A percentile compares a stretch with the other conserved stretches of the same genome.
These are phyloP conservation scores for Apiosordaria backusii DNA, from an alignment of 495 filamentous ascomycete genomes.

Conservation along the genomic window DNA sequence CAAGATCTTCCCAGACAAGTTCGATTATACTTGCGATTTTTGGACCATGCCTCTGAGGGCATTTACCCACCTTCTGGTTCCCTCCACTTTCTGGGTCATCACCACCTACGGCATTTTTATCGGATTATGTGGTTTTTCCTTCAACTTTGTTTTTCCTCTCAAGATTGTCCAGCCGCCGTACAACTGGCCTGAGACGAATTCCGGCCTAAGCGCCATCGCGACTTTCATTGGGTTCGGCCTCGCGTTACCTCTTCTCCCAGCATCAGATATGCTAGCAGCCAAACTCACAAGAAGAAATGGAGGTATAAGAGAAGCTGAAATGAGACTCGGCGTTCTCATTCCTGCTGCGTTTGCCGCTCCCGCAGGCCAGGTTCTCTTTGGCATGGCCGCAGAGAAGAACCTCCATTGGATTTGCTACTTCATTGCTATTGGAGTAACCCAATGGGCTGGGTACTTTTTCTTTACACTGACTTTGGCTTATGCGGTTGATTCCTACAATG, in stretches of 20 bases:
- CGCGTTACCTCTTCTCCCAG: constrained; percentile 44
- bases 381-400: constrained; percentile 56
- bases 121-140: constrained; percentile 34
- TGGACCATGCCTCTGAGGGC: constrained; percentile 49
- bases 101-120: constrained; percentile 43
- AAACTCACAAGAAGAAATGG: constrained; percentile 53
- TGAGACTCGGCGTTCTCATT: constrained; percentile 62
- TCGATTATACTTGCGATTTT: constrained; percentile 43
- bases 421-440: constrained; percentile 54
- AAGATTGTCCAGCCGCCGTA: constrained; percentile 53
- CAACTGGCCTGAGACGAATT: constrained; percentile 45
- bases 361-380: constrained; percentile 58
- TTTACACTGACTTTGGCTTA: constrained; percentile 40
- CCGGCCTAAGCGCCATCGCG: constrained; percentile 57
- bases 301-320: constrained; percentile 67
- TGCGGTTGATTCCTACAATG: constrained; percentile 63
- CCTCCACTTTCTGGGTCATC: constrained; percentile 55
- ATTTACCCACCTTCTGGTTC: constrained; percentile 54
- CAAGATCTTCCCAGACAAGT: constrained; percentile 34
- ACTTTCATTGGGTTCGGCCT: constrained; percentile 51
- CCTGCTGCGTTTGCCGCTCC: constrained; percentile 56
- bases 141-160: constrained; percentile 56
- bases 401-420: constrained; percentile 59
- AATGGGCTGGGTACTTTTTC: constrained; percentile 39
- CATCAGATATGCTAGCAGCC: constrained; percentile 59